Evolutionary conservation across 2,329 filamentous ascomycete genomes (phyloP), one percentile per base, ranked within the genome.

Genomic region (Trichoderma breve): DNA sequence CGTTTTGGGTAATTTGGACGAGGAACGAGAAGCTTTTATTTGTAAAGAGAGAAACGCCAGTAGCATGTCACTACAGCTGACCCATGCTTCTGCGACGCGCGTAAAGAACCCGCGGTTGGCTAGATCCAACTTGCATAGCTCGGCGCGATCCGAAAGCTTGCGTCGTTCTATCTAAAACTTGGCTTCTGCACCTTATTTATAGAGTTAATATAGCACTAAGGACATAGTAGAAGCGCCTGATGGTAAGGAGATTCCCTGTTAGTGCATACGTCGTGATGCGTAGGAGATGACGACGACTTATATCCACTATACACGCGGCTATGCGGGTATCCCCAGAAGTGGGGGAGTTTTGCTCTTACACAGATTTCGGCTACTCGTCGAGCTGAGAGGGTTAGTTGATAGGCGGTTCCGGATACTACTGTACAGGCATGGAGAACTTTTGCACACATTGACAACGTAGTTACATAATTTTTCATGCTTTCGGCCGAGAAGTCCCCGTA

Each of bases 221-320:
- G 5, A 32, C 15, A 7, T n/a, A n/a, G n/a, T n/a, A n/a, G n/a
- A n/a, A n/a, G 32, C 34, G 2, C 15, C 6, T 39, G 58, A 18
- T n/a, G 3, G 12, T n/a, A 28, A 26, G 9, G 15, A 28, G 32
- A 36, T 21, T 47, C 63, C 63, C 11, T 55, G 63, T 66, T 12
- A 21, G n/a, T n/a, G 63, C 30, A 66, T n/a, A 28, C 47, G 24
- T 12, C 47, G 47, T 21, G 24, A 51, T 64, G 43, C 36, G 61
- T 64, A 64, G 12, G 30, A 6, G 47, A 66, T 66, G 30, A 66
- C 63, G 63, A 66, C 63, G 26, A 55, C 63, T 26, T 39, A 55
- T 66, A 21, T 51, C 63, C 63, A 57, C 63, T 15, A 26, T 21
- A 14, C 51, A 39, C 32, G 32, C 21, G 26, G 39, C 36, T 24